phyloP scores from a whole-genome alignment of 2,329 filamentous ascomycete species.

The Calonectria pseudoturangicola region DNA sequence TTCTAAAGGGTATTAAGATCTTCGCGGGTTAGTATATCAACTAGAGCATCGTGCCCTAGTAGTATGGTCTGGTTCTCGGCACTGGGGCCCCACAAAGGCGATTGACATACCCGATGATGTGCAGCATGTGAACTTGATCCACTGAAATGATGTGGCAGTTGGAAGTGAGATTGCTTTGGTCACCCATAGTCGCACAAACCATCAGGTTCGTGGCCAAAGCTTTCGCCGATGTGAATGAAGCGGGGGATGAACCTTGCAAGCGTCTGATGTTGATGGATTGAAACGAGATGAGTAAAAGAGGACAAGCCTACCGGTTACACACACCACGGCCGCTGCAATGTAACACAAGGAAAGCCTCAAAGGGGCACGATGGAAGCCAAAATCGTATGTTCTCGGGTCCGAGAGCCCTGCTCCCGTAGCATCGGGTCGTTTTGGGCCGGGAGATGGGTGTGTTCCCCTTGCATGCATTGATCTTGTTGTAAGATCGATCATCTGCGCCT shows the following conservation, averaged over 20 bases:
- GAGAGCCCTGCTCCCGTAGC: not conserved
- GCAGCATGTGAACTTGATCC: not conserved
- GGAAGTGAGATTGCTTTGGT: no score
- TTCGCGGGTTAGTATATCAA: not conserved
- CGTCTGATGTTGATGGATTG: no score
- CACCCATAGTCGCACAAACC: no score
- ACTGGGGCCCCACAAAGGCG: no score
- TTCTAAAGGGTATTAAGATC: not conserved
- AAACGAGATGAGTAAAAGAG: not conserved
- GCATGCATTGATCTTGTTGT: conserved; percentile 5
- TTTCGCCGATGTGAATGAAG: not conserved
- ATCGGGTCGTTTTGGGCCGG: not conserved
- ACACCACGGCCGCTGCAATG: not conserved
- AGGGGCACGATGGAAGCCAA: not conserved
- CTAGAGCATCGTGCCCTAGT: no score
- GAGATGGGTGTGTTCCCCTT: conserved; percentile 4
- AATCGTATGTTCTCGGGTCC: not conserved
- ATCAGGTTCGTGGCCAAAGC: not conserved
- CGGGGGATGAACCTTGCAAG: not conserved
- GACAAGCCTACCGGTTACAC: not conserved
- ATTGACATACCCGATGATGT: not conserved
- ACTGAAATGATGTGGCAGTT: not conserved
- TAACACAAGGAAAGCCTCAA: not conserved
- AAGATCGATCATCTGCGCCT: conserved; percentile 1
- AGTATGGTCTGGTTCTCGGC: no score